Conservation (phyloP, 192 early-diverging fungal genomes). For the Coemansia sp. region DNA sequence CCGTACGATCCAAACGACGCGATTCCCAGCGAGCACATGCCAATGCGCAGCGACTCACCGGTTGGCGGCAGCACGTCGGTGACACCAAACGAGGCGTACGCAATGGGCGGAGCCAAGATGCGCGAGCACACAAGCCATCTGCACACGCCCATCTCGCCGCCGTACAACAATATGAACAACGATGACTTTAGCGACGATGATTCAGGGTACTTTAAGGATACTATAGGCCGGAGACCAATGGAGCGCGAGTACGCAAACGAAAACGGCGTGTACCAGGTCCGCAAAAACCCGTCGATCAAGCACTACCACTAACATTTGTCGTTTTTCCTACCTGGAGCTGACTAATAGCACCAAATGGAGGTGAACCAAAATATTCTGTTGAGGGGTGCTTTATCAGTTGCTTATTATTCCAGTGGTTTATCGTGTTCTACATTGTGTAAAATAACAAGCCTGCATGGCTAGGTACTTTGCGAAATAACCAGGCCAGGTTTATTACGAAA, state of each 20-base stretch:
- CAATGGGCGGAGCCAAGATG: constrained; percentile 6
- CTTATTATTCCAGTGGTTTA: too few species aligned
- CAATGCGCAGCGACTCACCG: constrained; percentile 12
- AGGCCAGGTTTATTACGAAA: too few species aligned
- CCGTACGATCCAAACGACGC: constrained; percentile 12
- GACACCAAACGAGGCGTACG: constrained; percentile 7
- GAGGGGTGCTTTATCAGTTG: too few species aligned
- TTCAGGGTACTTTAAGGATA: constrained; percentile 41
- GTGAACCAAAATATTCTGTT: too few species aligned
- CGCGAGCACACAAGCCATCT: constrained; percentile 8
- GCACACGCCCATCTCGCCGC: constrained; percentile 33
- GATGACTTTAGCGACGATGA: constrained; percentile 24
- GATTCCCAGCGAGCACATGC: background rate
- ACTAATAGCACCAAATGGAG: too few species aligned
- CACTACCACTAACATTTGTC: constrained; percentile 16
- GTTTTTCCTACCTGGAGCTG: too few species aligned
- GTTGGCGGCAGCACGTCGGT: constrained; percentile 7
- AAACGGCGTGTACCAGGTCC: constrained; percentile 30
- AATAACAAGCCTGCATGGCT: too few species aligned
- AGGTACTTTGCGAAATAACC: too few species aligned
- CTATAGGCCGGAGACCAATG: constrained; percentile 1
- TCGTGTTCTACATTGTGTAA: too few species aligned
- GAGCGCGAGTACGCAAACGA: constrained; percentile 29
- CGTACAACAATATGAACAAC: constrained; percentile 10
- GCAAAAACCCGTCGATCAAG: constrained; percentile 45